Conservation (phyloP, 2,329 filamentous ascomycete genomes). For the Thielaviopsis cerberus region DNA sequence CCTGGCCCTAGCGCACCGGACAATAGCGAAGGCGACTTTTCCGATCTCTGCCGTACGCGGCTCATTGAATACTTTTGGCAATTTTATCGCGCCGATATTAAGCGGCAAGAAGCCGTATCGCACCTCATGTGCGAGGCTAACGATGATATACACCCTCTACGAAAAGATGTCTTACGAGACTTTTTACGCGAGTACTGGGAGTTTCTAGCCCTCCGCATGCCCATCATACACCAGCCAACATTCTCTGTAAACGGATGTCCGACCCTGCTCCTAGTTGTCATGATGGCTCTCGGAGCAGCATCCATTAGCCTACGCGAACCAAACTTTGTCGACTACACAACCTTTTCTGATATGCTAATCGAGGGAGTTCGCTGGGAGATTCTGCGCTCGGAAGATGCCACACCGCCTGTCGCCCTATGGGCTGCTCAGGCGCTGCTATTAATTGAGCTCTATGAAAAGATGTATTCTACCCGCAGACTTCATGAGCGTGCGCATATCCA, state of each 20-base stretch:
- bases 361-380: slow-evolving; percentile 65
- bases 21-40: slow-evolving; percentile 7
- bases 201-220: slow-evolving; percentile 66
- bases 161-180: slow-evolving; percentile 63
- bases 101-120: slow-evolving; percentile 13
- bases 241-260: slow-evolving; percentile 68
- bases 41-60: slow-evolving; percentile 22
- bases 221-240: slow-evolving; percentile 73
- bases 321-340: slow-evolving; percentile 32
- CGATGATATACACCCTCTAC: slow-evolving; percentile 35
- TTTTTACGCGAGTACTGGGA: slow-evolving; percentile 81
- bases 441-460: slow-evolving; percentile 80
- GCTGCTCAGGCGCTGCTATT: slow-evolving; percentile 70
- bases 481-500: slow-evolving; percentile 85
- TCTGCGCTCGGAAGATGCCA: slow-evolving; percentile 62
- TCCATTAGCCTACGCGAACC: slow-evolving; percentile 50
- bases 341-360: slow-evolving; percentile 41
- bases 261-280: slow-evolving; percentile 57
- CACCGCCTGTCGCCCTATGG: slow-evolving; percentile 71
- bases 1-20: not conserved
- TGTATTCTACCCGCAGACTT: slow-evolving; percentile 63
- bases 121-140: slow-evolving; percentile 22
- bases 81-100: not conserved
- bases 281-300: slow-evolving; percentile 69
- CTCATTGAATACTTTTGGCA: not conserved